A percentile compares a stretch with the other conserved stretches of the same genome.
Conservation (phyloP, 2,329 filamentous ascomycete species). For the Fusarium brachygibbosum region DNA sequence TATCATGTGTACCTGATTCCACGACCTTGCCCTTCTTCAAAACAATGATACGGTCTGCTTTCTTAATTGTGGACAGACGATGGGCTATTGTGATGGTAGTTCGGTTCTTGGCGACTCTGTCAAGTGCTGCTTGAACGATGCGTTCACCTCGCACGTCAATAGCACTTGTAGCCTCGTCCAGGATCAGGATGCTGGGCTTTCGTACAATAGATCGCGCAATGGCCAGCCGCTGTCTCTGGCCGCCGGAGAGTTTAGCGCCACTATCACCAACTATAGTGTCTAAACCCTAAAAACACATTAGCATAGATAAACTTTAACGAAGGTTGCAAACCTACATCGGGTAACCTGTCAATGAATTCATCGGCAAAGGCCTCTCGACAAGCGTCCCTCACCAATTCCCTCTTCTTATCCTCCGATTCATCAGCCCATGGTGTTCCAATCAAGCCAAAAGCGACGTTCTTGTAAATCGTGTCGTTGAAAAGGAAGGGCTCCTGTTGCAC, state of each 20-base stretch:
- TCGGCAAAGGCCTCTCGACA: constrained; percentile 77
- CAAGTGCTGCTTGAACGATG: constrained; percentile 74
- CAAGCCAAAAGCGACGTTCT: constrained; percentile 73
- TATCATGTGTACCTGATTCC: constrained; percentile 82
- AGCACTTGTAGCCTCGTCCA: constrained; percentile 83
- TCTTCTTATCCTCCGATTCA: constrained; percentile 68
- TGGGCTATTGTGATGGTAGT: constrained; percentile 83
- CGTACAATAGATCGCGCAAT: constrained; percentile 82
- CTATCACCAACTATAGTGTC: constrained; percentile 81
- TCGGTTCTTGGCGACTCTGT: constrained; percentile 70
- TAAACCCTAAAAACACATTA: constrained; percentile 66
- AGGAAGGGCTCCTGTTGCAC: constrained; percentile 78
- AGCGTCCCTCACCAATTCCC: constrained; percentile 71
- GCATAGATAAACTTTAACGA: background rate
- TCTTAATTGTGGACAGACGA: constrained; percentile 79
- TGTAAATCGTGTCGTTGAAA: constrained; percentile 74
- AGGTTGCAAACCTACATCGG: constrained; percentile 57
- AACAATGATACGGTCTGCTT: constrained; percentile 84
- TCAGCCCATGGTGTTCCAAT: constrained; percentile 66
- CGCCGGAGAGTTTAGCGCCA: constrained; percentile 84
- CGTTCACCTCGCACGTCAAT: constrained; percentile 67
- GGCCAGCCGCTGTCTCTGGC: constrained; percentile 85
- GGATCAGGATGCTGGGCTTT: constrained; percentile 76
- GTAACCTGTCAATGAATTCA: constrained; percentile 75
- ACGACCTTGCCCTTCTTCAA: constrained; percentile 77